Evolutionary conservation across 2,329 filamentous ascomycete genomes (phyloP), one percentile per base, ranked within the genome.

Genomic region (Onygena corvina): DNA sequence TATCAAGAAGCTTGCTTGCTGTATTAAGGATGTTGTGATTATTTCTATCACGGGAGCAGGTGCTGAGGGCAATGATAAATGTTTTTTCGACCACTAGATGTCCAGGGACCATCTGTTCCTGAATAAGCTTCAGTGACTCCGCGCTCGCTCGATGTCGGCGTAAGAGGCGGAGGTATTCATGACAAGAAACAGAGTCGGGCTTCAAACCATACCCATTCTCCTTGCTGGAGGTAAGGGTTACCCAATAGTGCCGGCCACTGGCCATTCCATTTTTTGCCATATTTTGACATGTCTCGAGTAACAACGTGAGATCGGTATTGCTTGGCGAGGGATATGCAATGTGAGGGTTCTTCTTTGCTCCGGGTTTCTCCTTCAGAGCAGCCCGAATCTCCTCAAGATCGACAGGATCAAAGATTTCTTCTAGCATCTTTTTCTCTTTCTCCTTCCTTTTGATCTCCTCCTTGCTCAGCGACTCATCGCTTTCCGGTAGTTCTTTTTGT

Each of bases 181-280:
- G 72, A 67, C 81, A 84, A 61, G 86, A 88, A 54, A 81, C 74
- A 6, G 70, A 59, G 61, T 95, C 89, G 0, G 90, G 88, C 1
- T 70, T 61, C 52, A 95, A 67, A n/a, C 67, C 67, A 61, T 79
- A 74, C 3, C 42, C n/a, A 9, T 72, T 49, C 4, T 59, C 51
- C 2, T 60, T 52, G 0, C 59, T 65, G 1, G 71, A 63, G 4
- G 82, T 84, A 50, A 95, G 69, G 4, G 82, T 61, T 14, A 82
- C 71, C 89, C 89, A 96, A 50, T 95, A 96, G 27, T 74, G 74
- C 47, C 76, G 67, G n/a, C 80, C 84, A n/a, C 76, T 66, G 11
- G 75, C 73, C 5, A 78, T 77, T 47, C 77, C 73, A 47, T 76
- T 75, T 18, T 33, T 20, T 27, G 81, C 74, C 27, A 76, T 73